Evolutionary conservation across 2,329 filamentous ascomycete genomes (phyloP).

Genomic region (Penicillium sp.): DNA sequence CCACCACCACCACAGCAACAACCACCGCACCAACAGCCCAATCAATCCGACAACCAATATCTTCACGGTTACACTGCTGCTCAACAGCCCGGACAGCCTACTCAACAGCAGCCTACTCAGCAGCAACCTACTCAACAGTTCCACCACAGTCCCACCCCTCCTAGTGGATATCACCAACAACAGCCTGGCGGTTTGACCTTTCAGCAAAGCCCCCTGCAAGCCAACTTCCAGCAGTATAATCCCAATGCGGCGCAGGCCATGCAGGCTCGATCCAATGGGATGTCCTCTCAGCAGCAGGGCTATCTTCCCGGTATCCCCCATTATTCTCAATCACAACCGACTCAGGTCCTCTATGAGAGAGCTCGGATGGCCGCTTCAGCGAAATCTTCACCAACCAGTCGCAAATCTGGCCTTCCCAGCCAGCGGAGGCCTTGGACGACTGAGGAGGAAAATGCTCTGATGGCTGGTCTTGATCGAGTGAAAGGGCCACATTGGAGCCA

Average conservation of each 20-base stretch:
- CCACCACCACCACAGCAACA: constrained; percentile 27
- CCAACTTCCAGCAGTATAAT: constrained; percentile 48
- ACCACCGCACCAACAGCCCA: constrained; percentile 23
- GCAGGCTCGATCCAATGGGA: constrained; percentile 37
- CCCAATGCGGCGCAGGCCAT: constrained; percentile 36
- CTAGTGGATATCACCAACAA: constrained; percentile 38
- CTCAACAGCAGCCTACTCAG: background rate
- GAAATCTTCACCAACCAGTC: constrained; percentile 58
- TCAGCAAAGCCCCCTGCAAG: constrained; percentile 45
- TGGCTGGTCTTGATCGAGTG: constrained; percentile 85
- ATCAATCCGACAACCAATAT: constrained; percentile 36
- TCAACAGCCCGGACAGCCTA: constrained; percentile 27
- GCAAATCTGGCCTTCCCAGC: constrained; percentile 57
- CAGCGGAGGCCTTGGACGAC: constrained; percentile 81
- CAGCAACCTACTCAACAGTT: constrained; percentile 29
- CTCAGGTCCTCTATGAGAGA: constrained; percentile 62
- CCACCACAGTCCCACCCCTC: constrained; percentile 41
- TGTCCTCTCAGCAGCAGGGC: constrained; percentile 46
- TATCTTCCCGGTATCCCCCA: constrained; percentile 53
- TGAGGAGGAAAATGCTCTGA: constrained; percentile 86
- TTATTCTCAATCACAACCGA: constrained; percentile 54
- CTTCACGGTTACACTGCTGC: constrained; percentile 41
- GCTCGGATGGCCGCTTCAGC: constrained; percentile 60
- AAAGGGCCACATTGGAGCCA: constrained; percentile 94
- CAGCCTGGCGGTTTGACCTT: constrained; percentile 39